These are phyloP conservation scores for Termitomyces bulborhizus DNA, from an alignment of 768 basidiomycete genomes.

Conservation along the genomic window DNA sequence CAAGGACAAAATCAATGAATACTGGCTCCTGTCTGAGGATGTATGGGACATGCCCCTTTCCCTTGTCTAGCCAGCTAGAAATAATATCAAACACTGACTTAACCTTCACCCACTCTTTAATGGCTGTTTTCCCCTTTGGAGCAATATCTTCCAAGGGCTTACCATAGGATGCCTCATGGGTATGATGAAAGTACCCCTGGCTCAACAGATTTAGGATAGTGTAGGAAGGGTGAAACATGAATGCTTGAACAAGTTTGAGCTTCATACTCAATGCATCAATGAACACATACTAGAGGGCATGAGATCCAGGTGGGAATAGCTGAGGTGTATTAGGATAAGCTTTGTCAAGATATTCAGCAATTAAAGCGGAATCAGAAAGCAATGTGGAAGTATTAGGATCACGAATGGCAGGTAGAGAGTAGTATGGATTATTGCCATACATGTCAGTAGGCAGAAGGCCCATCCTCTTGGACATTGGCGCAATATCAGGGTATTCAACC, in stretches of 20 bases:
- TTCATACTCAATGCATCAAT: conserved; percentile 11
- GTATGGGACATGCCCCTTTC: conserved; percentile 21
- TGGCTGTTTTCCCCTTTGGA: conserved; percentile 23
- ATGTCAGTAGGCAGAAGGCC: conserved; percentile 25
- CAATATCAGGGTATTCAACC: conserved; percentile 39
- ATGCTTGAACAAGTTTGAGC: conserved; percentile 8
- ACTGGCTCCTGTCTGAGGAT: conserved; percentile 29
- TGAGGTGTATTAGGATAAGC: conserved; percentile 29
- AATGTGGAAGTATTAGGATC: conserved; percentile 28
- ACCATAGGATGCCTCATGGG: conserved; percentile 26
- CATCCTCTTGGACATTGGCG: conserved; percentile 21
- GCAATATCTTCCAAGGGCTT: conserved; percentile 29
- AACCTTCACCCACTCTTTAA: conserved; percentile 30
- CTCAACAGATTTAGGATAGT: conserved; percentile 27
- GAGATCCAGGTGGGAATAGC: conserved; percentile 17
- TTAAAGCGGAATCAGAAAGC: conserved; percentile 34
- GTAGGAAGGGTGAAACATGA: conserved; percentile 17
- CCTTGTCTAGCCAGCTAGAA: conserved; percentile 23
- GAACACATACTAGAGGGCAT: conserved; percentile 15
- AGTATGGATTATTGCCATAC: conserved; percentile 25
- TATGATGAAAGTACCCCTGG: conserved; percentile 31
- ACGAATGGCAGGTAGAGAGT: conserved; percentile 36
- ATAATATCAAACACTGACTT: conserved; percentile 24
- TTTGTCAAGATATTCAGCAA: conserved; percentile 41
- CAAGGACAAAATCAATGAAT: conserved; percentile 37